A percentile compares a stretch with the other conserved stretches of the same genome.
These are phyloP conservation scores for Fusarium sp. DNA, from an alignment of 2,329 filamentous ascomycete genomes.

Conservation along the genomic window DNA sequence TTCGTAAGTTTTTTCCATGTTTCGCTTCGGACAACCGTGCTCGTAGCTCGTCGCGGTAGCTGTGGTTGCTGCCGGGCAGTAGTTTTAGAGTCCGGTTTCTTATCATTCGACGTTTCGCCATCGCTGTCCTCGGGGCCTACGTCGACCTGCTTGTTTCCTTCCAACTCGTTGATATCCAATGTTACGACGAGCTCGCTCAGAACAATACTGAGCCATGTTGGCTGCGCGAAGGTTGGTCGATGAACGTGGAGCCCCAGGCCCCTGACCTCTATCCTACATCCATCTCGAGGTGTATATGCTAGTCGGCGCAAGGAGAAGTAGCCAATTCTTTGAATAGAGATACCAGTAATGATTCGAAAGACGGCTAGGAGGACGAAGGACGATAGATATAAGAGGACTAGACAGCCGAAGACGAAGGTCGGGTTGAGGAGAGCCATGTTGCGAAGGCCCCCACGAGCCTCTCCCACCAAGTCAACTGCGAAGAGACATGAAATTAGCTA, in stretches of 20 bases:
- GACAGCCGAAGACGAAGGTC: constrained; percentile 86
- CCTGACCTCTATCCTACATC: constrained; percentile 87
- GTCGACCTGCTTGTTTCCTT: constrained; percentile 55
- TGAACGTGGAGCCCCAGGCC: constrained; percentile 89
- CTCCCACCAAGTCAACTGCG: constrained; percentile 41
- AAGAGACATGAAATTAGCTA: constrained; percentile 30
- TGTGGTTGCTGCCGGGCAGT: constrained; percentile 37
- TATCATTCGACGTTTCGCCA: constrained; percentile 42
- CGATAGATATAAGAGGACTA: constrained; percentile 87
- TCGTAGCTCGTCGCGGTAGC: constrained; percentile 24
- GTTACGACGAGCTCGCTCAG: constrained; percentile 87
- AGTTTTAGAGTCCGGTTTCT: constrained; percentile 38
- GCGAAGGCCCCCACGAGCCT: constrained; percentile 38
- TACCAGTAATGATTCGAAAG: constrained; percentile 88
- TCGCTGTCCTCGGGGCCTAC: constrained; percentile 44
- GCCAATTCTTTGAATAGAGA: constrained; percentile 95
- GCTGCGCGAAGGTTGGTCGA: constrained; percentile 94
- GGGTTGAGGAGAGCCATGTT: constrained; percentile 74
- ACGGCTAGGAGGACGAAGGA: constrained; percentile 95
- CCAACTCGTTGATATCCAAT: constrained; percentile 77
- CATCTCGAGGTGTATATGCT: constrained; percentile 88
- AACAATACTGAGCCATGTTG: constrained; percentile 94
- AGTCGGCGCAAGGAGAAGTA: constrained; percentile 92
- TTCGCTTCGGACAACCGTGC: constrained; percentile 64
- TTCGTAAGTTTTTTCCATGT: constrained; percentile 84